Percentiles rank a stretch among this genome's conserved stretches.
These are phyloP conservation scores for Fagopyrum tataricum DNA, from an alignment of 148 eudicot genomes.

Conservation along the genomic window DNA sequence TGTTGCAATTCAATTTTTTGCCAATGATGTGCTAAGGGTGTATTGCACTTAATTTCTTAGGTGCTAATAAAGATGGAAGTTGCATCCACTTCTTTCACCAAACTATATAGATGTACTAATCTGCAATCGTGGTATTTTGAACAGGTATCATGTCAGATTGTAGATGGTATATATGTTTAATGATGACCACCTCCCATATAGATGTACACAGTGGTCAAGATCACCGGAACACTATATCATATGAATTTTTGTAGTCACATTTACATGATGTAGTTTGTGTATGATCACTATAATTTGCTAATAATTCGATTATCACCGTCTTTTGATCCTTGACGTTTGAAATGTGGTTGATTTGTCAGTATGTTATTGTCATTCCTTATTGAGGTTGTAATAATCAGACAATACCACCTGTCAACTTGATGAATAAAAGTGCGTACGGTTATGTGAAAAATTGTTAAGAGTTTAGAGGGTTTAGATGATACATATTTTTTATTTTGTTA, in stretches of 20 bases:
- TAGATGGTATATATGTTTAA: not conserved
- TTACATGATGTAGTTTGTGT: not conserved
- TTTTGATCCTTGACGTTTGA: not conserved
- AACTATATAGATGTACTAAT: not conserved
- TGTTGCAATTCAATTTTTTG: too few species aligned
- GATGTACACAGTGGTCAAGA: not conserved
- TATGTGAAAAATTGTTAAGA: too few species aligned
- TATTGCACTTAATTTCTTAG: too few species aligned
- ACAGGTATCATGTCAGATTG: slow-evolving; percentile 7
- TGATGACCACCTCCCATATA: not conserved
- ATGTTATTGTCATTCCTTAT: not conserved
- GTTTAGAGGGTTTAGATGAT: too few species aligned
- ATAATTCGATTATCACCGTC: not conserved
- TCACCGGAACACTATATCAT: not conserved
- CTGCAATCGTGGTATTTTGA: slow-evolving; percentile 2
- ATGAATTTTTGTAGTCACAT: not conserved
- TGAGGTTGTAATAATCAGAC: not conserved
- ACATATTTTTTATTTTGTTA: too few species aligned
- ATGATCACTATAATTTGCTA: not conserved
- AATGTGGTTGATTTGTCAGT: not conserved
- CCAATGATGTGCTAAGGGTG: too few species aligned
- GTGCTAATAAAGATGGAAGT: too few species aligned
- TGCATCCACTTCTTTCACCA: too few species aligned
- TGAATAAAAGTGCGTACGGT: too few species aligned
- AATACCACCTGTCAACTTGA: too few species aligned